Evolutionary conservation across 331 rosid genomes (phyloP), one percentile per base, ranked within the genome.

Genomic region (Prunus yedoensis): DNA sequence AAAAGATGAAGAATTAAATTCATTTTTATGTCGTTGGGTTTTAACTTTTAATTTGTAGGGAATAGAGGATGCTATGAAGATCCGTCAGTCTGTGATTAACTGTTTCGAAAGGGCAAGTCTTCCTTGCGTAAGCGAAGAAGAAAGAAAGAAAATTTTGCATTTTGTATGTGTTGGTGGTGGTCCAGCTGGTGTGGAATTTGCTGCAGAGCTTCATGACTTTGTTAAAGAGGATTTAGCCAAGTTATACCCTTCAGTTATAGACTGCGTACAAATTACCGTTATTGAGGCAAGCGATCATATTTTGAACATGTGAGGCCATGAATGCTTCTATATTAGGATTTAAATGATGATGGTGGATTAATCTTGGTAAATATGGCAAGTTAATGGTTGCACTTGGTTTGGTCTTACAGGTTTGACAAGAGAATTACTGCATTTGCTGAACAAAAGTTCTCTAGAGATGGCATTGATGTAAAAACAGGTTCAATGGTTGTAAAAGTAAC

Each of bases 171-270:
- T 82, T 53, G 86, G 86, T 21, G 86, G 86, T 13, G 81, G 83
- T 74, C 80, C 86, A 67, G 80, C 86, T 25, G 83, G 86, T 11
- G 86, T 82, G n/a, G 86, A 82, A 28, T 78, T 78, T 74, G 86
- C 83, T 12, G 83, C 86, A 52, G 85, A 81, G 79, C 85, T 81
- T 77, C 85, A 81, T 38, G 86, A 82, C 60, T 82, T 78, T 47
- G 83, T 76, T 7, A 25, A 17, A 17, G 80, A 70, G 66, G 83
- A 82, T 65, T 74, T 82, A 10, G 75, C 77, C 21, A 66, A 15
- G 28, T 49, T 82, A 52, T 78, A 82, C 62, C 77, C 80, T 68
- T 53, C 80, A 9, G 46, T 78, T 21, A 78, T 25, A 70, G 78
- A 57, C 46, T 65, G 60, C 10, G 80, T 32, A 13, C 56, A 74